Conservation (phyloP, 2,329 filamentous ascomycete species). For the Purpureocillium takamizusanense region DNA sequence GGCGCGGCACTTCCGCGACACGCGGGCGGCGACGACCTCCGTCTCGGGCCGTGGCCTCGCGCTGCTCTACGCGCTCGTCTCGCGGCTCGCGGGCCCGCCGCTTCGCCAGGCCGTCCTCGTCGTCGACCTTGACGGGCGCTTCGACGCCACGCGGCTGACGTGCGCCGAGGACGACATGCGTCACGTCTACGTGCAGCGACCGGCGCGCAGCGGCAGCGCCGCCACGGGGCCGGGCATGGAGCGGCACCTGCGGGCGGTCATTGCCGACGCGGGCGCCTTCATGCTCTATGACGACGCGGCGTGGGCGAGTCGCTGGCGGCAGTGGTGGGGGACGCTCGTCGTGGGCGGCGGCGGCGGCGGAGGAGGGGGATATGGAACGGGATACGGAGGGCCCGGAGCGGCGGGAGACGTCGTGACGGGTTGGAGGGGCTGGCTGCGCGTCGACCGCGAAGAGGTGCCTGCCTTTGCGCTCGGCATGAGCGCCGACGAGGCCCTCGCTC, state of each 20-base stretch:
- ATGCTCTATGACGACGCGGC: constrained; percentile 38
- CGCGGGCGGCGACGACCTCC: constrained; percentile 36
- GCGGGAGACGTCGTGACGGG: constrained; percentile 21
- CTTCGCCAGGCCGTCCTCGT: constrained; percentile 40
- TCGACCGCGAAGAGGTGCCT: constrained; percentile 33
- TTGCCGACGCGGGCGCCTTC: constrained; percentile 32
- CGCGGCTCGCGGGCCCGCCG: constrained; percentile 38
- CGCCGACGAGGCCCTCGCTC: constrained; percentile 34
- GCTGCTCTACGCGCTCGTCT: constrained; percentile 46
- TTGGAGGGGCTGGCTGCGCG: constrained; percentile 43
- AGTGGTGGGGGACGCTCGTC: constrained; percentile 52
- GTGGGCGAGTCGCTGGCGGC: constrained; percentile 32
- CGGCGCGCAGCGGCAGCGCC: constrained; percentile 17
- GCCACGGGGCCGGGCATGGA: constrained; percentile 4
- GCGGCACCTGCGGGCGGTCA: constrained; percentile 19
- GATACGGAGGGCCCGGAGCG: constrained; percentile 10
- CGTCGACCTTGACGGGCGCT: constrained; percentile 45
- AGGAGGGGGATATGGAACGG: constrained; percentile 9
- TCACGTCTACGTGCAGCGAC: constrained; percentile 42
- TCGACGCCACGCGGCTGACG: constrained; percentile 40
- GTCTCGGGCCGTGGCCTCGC: constrained; percentile 44
- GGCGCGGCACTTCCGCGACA: constrained; percentile 36
- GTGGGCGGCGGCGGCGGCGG: constrained; percentile 25
- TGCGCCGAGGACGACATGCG: constrained; percentile 28
- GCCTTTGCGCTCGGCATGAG: constrained; percentile 29